These are phyloP conservation scores for Tripterygium wilfordii DNA, from an alignment of 177 flowering plant genomes.

Conservation along the genomic window DNA sequence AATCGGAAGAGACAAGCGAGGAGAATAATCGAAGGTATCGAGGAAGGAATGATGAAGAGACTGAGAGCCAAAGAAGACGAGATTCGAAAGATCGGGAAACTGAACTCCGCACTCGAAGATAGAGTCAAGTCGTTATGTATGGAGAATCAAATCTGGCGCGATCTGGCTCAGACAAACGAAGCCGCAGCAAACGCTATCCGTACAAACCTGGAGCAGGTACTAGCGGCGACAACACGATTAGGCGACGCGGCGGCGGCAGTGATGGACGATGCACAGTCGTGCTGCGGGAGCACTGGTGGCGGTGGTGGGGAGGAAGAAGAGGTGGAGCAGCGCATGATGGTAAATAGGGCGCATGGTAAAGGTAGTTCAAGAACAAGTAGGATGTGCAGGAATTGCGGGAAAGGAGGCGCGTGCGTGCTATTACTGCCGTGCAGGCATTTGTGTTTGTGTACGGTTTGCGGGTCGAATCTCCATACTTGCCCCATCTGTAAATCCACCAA, in stretches of 20 bases:
- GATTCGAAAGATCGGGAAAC: constrained; percentile 48
- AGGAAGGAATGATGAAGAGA: constrained; percentile 40
- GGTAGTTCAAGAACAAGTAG: constrained; percentile 5
- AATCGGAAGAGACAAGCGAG: constrained; percentile 35
- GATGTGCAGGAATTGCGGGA: constrained; percentile 51
- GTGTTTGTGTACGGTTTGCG: constrained; percentile 60
- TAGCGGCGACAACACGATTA: constrained; percentile 16
- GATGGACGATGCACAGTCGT: constrained; percentile 43
- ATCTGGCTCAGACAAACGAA: constrained; percentile 69
- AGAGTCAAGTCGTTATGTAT: constrained; percentile 45
- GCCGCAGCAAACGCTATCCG: constrained; percentile 68
- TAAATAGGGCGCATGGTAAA: not conserved
- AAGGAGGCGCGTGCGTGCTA: constrained; percentile 54
- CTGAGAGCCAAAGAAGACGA: constrained; percentile 60
- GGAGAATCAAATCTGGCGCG: constrained; percentile 80
- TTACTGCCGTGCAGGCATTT: constrained; percentile 80
- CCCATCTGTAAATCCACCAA: constrained; percentile 64
- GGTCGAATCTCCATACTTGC: constrained; percentile 47
- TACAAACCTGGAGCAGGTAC: constrained; percentile 51
- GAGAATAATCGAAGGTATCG: constrained; percentile 35
- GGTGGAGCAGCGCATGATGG: constrained; percentile 16
- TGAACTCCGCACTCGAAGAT: constrained; percentile 62
- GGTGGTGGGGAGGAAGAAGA: constrained; percentile 2
- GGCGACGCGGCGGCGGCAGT: constrained; percentile 1
- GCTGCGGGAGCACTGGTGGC: constrained; percentile 42